A percentile compares a stretch with the other conserved stretches of the same genome.
Evolutionary conservation across 257 asterid genomes (phyloP).

Genomic region (Nicotiana undulata): DNA sequence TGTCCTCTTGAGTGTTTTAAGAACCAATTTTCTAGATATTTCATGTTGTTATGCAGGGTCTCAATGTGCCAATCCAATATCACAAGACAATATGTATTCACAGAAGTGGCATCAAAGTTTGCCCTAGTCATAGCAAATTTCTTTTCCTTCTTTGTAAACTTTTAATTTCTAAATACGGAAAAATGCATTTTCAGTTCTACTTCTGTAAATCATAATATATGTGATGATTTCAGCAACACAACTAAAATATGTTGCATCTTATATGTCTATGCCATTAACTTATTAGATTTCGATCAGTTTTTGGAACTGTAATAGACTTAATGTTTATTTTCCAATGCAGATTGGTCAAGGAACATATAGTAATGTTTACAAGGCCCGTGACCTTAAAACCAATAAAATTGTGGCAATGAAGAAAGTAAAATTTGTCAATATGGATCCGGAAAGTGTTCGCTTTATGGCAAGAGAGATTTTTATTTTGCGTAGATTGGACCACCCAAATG

Average conservation of each 20-base stretch:
- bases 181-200: not conserved
- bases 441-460: slow-evolving; percentile 20
- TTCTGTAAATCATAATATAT: not conserved
- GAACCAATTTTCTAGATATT: not conserved
- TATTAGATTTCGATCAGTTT: not conserved
- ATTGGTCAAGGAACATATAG: slow-evolving; percentile 24
- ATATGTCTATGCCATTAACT: not conserved
- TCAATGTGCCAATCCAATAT: not conserved
- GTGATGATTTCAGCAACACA: not conserved
- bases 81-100: not conserved
- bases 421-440: slow-evolving; percentile 17
- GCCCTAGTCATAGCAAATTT: not conserved
- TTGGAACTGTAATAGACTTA: not conserved
- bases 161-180: not conserved
- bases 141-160: not conserved
- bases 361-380: slow-evolving; percentile 15
- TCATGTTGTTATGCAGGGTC: not conserved
- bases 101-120: not conserved
- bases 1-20: not conserved
- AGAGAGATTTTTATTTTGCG: slow-evolving; percentile 18
- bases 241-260: not conserved
- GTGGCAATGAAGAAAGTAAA: slow-evolving; percentile 20
- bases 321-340: slow-evolving; percentile 5
- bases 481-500: slow-evolving; percentile 15
- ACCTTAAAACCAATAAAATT: slow-evolving; percentile 8